Base-by-base conservation (phyloP, 1,139 yeast genomes). In the Barnettozyma hawaiiensis region DNA sequence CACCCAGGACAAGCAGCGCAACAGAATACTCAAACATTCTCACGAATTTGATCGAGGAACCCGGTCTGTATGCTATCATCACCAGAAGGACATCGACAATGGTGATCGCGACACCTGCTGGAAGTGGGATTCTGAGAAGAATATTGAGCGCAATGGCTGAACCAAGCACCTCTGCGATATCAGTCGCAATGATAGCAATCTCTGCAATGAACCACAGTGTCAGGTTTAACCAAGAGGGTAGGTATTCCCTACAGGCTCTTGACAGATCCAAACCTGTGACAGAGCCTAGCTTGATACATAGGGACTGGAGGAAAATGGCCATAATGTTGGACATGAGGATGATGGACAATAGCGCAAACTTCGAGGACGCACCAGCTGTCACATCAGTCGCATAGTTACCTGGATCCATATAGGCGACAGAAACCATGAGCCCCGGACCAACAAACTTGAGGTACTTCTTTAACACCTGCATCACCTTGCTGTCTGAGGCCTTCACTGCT, bases 141-240 rank as follows among this genome's bases (percentile, higher is more conserved):
- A 85, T 79, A 56, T 85, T 84, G 47, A 85, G 66, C 0, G 95
- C 92, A 53, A 85, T 78, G 4, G 95, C 94, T n/a, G 87, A 77
- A 54, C 95, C 95, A 43, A 85, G 83, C 27, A 85, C 95, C 57
- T 85, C 95, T 4, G 95, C 94, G 9, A 85, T 72, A 67, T 85
- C 95, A 0, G 95, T 85, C 1, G 95, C 87, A 41, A 85, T 76
- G 46, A 85, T 85, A 26, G 95, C 94, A 55, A 75, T 70, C 59
- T 85, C 95, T 1, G 95, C 90, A 47, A 83, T 68, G 34, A 82
- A 50, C 75, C 86, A 85, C 5, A 85, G 50, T 1, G 63, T 49
- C 46, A 65, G 59, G 52, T 82, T 80, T 47, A 82, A 54, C 78
- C 82, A 77, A 23, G 59, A 58, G 3, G 92, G 92, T 24, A 83